Percentiles rank a stretch among this genome's conserved stretches.
phyloP scores from a whole-genome alignment of 495 filamentous ascomycete species.

The Aspergillus cristatus region DNA sequence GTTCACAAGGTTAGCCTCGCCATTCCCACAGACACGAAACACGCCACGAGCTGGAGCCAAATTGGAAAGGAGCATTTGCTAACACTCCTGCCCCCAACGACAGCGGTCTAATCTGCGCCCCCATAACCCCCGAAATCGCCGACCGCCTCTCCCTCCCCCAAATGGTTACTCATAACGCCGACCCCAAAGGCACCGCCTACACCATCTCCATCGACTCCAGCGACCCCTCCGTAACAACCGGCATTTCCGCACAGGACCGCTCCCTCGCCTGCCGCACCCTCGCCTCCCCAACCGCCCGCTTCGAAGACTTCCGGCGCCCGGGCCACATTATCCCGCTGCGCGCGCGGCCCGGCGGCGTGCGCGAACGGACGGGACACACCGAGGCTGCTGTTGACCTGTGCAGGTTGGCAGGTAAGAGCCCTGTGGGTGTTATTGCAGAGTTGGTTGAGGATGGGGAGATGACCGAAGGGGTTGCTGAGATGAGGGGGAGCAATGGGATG shows the following conservation, averaged over 20 bases:
- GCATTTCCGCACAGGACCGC: slow-evolving; percentile 83
- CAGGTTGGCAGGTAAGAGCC: slow-evolving; percentile 61
- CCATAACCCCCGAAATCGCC: slow-evolving; percentile 59
- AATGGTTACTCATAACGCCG: slow-evolving; percentile 77
- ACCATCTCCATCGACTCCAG: slow-evolving; percentile 75
- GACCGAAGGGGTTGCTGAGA: slow-evolving; percentile 50
- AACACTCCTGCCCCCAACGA: not conserved
- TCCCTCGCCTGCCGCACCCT: slow-evolving; percentile 73
- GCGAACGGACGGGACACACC: slow-evolving; percentile 74
- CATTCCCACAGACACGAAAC: not conserved
- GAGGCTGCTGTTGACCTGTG: slow-evolving; percentile 90
- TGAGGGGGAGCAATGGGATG: slow-evolving; percentile 63
- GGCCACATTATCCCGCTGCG: slow-evolving; percentile 87
- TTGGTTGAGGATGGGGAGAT: slow-evolving; percentile 70
- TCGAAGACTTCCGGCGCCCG: slow-evolving; percentile 63
- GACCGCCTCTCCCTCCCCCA: slow-evolving; percentile 66
- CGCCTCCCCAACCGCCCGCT: slow-evolving; percentile 51
- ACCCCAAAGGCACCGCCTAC: slow-evolving; percentile 87
- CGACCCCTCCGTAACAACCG: slow-evolving; percentile 66
- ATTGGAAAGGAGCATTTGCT: not conserved
- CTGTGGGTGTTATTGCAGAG: slow-evolving; percentile 77
- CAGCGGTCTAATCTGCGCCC: slow-evolving; percentile 80
- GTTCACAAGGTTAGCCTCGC: slow-evolving; percentile 48
- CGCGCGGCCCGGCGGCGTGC: slow-evolving; percentile 71
- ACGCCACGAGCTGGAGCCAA: too few relatives aligned